Conservation (phyloP, 768 basidiomycete genomes). For the Termitomyces sp. region DNA sequence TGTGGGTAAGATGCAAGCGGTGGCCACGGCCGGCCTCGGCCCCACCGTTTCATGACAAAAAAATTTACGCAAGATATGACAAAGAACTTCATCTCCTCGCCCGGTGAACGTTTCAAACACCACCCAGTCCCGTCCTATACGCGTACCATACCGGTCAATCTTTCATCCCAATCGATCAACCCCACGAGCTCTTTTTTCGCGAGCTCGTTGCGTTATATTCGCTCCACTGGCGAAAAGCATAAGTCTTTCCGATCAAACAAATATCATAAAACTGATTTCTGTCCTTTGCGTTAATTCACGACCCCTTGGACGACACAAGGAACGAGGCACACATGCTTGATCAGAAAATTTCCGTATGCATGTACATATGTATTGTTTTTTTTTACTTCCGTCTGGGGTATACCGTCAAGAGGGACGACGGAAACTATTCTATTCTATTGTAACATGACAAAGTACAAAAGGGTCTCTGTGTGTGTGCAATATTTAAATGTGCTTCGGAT, state of each 20-base stretch:
- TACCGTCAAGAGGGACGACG: neutral
- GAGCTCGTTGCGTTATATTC: neutral
- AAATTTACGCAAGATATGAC: neutral
- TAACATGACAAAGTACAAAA: neutral
- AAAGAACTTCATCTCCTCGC: neutral
- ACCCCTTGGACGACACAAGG: neutral
- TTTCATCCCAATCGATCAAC: no score
- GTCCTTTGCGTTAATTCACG: neutral
- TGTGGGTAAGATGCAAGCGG: neutral
- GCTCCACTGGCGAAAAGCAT: neutral
- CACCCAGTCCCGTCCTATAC: no score
- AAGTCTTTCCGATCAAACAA: neutral
- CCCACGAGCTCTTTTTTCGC: neutral
- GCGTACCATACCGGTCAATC: no score
- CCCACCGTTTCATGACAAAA: neutral
- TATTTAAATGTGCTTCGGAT: neutral
- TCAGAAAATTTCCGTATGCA: neutral
- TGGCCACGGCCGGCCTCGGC: neutral
- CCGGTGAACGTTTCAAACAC: no score
- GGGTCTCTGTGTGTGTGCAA: neutral
- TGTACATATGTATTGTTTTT: neutral
- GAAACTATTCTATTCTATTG: neutral
- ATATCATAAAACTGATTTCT: neutral
- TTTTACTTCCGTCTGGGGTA: slow-evolving; percentile 1
- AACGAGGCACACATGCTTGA: neutral